phyloP scores from a whole-genome alignment of 129 eudicot genomes.

The Ambrosia trifida region DNA sequence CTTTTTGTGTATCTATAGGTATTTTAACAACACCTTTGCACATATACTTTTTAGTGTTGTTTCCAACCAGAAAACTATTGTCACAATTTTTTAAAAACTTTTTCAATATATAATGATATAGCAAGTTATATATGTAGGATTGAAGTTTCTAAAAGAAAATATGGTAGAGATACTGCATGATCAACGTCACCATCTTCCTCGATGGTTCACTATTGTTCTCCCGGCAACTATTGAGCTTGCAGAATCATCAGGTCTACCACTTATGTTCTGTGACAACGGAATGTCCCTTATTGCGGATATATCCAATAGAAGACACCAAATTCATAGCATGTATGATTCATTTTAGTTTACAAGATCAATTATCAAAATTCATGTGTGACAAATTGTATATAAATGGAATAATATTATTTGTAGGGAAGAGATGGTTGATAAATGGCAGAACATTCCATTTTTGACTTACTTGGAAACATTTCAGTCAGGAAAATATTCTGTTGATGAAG shows the following conservation, averaged over 20 bases:
- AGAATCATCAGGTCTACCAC: constrained; percentile 32
- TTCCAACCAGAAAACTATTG: no score
- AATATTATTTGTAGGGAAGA: constrained; percentile 38
- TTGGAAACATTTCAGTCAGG: constrained; percentile 41
- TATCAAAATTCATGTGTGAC: background rate
- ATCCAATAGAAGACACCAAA: constrained; percentile 28
- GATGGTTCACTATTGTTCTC: constrained; percentile 48
- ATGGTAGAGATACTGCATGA: constrained; percentile 36
- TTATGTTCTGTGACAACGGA: constrained; percentile 30
- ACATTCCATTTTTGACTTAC: constrained; percentile 42
- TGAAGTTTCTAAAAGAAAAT: constrained; percentile 37
- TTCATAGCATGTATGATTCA: constrained; percentile 33
- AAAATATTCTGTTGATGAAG: constrained; percentile 20
- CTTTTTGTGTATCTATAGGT: no score
- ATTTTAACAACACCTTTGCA: no score
- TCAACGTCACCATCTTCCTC: constrained; percentile 37
- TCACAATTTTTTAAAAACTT: no score
- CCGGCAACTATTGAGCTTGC: constrained; percentile 55
- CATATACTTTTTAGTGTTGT: no score
- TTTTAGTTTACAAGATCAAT: no score
- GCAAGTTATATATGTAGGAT: constrained; percentile 29
- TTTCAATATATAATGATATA: background rate
- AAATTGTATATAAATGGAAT: background rate
- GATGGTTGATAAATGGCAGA: constrained; percentile 28
- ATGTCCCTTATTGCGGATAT: constrained; percentile 26